phyloP scores from a whole-genome alignment of 176 grass and related monocot species.

The Tillandsia leiboldiana region DNA sequence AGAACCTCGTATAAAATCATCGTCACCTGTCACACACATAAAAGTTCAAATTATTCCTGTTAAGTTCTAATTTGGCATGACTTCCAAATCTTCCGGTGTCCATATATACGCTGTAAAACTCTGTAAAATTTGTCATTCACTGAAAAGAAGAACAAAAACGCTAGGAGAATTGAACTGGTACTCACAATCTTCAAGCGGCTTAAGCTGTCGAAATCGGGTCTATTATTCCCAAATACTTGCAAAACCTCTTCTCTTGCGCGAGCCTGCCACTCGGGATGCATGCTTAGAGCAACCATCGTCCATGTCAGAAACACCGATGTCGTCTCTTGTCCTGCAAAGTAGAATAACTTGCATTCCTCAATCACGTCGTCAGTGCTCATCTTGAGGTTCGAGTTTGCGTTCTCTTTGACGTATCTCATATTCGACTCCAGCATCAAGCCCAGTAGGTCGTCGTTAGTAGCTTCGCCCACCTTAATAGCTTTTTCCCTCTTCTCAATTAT shows the following conservation, averaged over 20 bases:
- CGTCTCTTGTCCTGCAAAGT: constrained; percentile 77
- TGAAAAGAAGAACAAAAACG: background rate
- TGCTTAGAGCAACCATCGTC: constrained; percentile 57
- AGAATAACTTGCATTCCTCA: constrained; percentile 83
- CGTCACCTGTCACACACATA: constrained; percentile 26
- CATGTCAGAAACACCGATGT: constrained; percentile 77
- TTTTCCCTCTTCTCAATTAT: constrained; percentile 56
- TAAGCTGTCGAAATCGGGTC: constrained; percentile 45
- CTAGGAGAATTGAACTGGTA: constrained; percentile 1
- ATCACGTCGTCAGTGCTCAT: constrained; percentile 64
- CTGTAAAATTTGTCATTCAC: background rate
- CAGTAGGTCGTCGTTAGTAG: constrained; percentile 39
- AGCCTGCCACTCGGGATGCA: constrained; percentile 74
- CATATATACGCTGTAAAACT: background rate
- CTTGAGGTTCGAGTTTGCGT: constrained; percentile 12
- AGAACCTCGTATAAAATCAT: constrained; percentile 74
- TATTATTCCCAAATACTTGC: constrained; percentile 35
- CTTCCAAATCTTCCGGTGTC: background rate
- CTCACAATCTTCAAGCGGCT: constrained; percentile 63
- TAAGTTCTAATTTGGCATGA: background rate
- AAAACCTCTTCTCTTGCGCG: constrained; percentile 65
- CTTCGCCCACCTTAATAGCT: constrained; percentile 32
- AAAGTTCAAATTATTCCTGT: background rate
- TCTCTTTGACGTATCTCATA: constrained; percentile 28
- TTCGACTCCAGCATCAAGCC: constrained; percentile 72